phyloP scores from a whole-genome alignment of 768 basidiomycete species.

The Nevesoporus exiguus region DNA sequence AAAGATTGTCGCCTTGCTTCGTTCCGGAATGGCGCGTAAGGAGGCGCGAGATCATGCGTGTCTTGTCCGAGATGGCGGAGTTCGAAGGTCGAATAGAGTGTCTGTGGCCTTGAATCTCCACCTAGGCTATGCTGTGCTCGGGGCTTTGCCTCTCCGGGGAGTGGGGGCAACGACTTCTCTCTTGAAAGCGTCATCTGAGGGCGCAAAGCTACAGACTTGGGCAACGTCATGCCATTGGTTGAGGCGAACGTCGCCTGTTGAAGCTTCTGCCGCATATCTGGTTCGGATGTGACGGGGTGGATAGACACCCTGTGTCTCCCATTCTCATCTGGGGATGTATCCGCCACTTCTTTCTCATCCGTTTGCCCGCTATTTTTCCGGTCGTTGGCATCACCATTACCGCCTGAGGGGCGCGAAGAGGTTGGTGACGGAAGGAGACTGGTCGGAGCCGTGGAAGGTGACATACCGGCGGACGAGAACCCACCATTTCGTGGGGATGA shows the following conservation, averaged over 20 bases:
- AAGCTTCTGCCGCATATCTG: slow-evolving; percentile 53
- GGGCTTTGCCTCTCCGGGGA: slow-evolving; percentile 55
- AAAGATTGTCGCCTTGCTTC: slow-evolving; percentile 76
- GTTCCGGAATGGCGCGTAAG: slow-evolving; percentile 59
- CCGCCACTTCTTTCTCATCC: slow-evolving; percentile 43
- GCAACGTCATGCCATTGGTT: slow-evolving; percentile 30
- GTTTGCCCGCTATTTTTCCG: slow-evolving; percentile 40
- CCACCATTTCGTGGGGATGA: slow-evolving; percentile 57
- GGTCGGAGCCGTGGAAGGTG: slow-evolving; percentile 72
- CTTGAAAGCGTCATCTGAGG: slow-evolving; percentile 35
- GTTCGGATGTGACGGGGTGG: slow-evolving; percentile 57
- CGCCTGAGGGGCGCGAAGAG: slow-evolving; percentile 62
- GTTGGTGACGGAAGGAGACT: slow-evolving; percentile 73
- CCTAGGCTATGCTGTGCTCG: slow-evolving; percentile 34
- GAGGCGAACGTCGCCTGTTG: slow-evolving; percentile 35
- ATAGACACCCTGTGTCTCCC: slow-evolving; percentile 40
- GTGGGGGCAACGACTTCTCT: slow-evolving; percentile 77
- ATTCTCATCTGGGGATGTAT: slow-evolving; percentile 29
- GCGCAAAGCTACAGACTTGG: slow-evolving; percentile 18
- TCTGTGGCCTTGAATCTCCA: slow-evolving; percentile 56
- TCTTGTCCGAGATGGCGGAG: slow-evolving; percentile 45
- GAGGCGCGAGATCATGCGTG: slow-evolving; percentile 52
- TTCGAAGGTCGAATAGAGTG: slow-evolving; percentile 60
- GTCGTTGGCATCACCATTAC: slow-evolving; percentile 50
- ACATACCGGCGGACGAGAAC: slow-evolving; percentile 58